Conservation (phyloP, 2,329 filamentous ascomycete genomes). For the Dothidotthia symphoricarpi region DNA sequence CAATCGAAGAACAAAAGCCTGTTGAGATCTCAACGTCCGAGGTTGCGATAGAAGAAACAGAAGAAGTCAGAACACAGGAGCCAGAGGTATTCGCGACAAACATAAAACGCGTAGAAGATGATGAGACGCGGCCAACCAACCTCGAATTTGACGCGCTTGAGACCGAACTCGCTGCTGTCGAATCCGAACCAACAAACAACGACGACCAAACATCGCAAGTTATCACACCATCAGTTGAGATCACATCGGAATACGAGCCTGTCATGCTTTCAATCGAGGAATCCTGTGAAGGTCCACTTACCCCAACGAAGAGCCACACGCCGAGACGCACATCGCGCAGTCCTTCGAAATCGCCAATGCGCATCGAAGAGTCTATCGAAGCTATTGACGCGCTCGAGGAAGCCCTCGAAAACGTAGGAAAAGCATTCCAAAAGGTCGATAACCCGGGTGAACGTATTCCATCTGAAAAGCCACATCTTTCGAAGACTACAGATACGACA, state of each 20-base stretch:
- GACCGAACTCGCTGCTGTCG: conserved; percentile 4
- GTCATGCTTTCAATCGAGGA: conserved; percentile 30
- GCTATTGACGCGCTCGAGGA: conserved; percentile 55
- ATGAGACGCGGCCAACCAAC: conserved; percentile 1
- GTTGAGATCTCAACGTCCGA: conserved; percentile 1
- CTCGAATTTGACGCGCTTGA: conserved; percentile 3
- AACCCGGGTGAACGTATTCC: conserved; percentile 33
- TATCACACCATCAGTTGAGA: conserved; percentile 17
- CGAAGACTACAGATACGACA: conserved; percentile 1
- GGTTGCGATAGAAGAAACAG: neutral
- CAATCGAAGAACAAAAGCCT: conserved; percentile 1
- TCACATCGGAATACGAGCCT: conserved; percentile 27
- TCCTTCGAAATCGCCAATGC: conserved; percentile 34
- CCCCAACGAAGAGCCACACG: conserved; percentile 21
- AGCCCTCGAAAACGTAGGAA: conserved; percentile 50
- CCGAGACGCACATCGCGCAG: conserved; percentile 26
- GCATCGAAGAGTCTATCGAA: conserved; percentile 49
- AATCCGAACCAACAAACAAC: too few species aligned
- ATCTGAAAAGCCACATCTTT: conserved; percentile 19
- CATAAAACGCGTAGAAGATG: too few species aligned
- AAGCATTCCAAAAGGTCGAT: conserved; percentile 39
- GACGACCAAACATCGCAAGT: too few species aligned
- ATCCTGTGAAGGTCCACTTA: conserved; percentile 23
- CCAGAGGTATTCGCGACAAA: conserved; percentile 1
- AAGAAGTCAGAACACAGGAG: conserved; percentile 1